Conservation (phyloP, 805 yeast genomes). For the Pichia sporocuriosa region DNA sequence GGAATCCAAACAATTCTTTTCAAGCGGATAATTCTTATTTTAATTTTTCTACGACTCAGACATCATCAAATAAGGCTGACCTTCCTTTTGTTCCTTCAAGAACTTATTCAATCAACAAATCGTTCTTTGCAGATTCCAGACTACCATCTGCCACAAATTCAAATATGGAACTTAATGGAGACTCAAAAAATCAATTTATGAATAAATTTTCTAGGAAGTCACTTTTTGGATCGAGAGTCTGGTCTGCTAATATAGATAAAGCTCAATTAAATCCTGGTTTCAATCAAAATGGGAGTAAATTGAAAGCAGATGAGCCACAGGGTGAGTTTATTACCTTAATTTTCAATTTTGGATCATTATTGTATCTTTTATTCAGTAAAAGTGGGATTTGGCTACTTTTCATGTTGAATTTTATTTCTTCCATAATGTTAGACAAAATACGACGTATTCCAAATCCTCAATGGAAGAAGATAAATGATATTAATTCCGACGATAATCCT, state of each 20-base stretch:
- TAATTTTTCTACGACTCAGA: not conserved
- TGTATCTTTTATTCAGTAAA: slow-evolving; percentile 19
- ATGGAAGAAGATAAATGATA: slow-evolving; percentile 8
- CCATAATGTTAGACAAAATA: slow-evolving; percentile 13
- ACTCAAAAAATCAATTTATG: slow-evolving; percentile 4
- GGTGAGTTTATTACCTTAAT: slow-evolving; percentile 14
- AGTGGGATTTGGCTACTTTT: slow-evolving; percentile 22
- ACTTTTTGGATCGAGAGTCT: slow-evolving; percentile 5
- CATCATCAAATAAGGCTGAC: slow-evolving; percentile 1
- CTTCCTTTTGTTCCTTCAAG: slow-evolving; percentile 16
- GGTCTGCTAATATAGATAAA: slow-evolving; percentile 1
- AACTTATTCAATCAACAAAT: slow-evolving; percentile 8
- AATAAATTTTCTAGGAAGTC: slow-evolving; percentile 3
- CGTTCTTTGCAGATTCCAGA: slow-evolving; percentile 6
- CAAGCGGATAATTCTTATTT: slow-evolving; percentile 1
- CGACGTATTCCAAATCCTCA: slow-evolving; percentile 24
- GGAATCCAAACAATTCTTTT: not conserved
- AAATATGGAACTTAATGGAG: not conserved
- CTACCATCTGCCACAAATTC: not conserved
- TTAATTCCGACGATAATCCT: not conserved
- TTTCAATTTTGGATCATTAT: slow-evolving; percentile 17
- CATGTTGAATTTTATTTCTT: slow-evolving; percentile 14
- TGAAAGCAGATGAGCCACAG: not conserved
- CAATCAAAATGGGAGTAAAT: not conserved
- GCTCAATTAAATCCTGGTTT: not conserved